Conservation (phyloP, 2,329 filamentous ascomycete species). For the Fusarium lateritium region DNA sequence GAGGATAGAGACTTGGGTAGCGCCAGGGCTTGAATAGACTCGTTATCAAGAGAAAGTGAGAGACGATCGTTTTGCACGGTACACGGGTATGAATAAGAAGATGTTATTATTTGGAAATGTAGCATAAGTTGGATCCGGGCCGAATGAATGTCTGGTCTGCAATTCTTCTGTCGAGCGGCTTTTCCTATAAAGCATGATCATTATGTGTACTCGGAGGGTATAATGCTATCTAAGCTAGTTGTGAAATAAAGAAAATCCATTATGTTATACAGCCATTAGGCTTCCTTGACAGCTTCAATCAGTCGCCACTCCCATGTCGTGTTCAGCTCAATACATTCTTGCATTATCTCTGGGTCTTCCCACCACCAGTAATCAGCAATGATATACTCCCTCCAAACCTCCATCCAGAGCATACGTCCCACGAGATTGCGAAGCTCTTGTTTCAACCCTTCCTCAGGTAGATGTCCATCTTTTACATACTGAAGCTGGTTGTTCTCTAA, state of each 20-base stretch:
- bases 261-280: background rate
- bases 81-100: background rate
- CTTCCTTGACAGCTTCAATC: constrained; percentile 68
- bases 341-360: constrained; percentile 67
- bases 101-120: background rate
- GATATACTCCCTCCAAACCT: constrained; percentile 70
- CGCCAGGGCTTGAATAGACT: background rate
- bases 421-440: constrained; percentile 66
- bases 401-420: constrained; percentile 71
- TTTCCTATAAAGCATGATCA: background rate
- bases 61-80: background rate
- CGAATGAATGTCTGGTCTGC: too few species aligned
- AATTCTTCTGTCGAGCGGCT: too few species aligned
- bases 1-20: constrained; percentile 3
- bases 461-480: constrained; percentile 38
- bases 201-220: constrained; percentile 16
- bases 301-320: constrained; percentile 72
- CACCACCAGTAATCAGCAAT: constrained; percentile 71
- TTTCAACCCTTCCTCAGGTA: constrained; percentile 53
- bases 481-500: constrained; percentile 38
- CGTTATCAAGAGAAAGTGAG: background rate
- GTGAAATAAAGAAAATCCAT: background rate
- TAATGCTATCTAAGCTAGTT: constrained; percentile 13
- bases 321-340: constrained; percentile 67
- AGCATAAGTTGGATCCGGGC: too few species aligned